Evolutionary conservation across 805 yeast species (phyloP).

Genomic region (Komagataella kurtzmanii): DNA sequence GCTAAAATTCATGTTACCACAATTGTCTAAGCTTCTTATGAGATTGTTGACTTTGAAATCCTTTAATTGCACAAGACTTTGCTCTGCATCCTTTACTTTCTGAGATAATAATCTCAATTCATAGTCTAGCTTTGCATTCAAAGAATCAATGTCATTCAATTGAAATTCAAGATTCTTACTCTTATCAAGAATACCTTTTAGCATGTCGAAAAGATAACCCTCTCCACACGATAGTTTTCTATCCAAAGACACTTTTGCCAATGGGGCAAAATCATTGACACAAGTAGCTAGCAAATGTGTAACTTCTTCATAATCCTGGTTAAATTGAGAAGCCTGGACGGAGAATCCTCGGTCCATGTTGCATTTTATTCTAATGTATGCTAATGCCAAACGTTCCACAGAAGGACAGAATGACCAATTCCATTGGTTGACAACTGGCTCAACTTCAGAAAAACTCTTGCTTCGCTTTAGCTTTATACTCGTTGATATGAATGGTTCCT

Average conservation of each 20-base stretch:
- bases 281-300: not conserved
- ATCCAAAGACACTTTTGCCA: constrained; percentile 7
- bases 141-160: constrained; percentile 35
- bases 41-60: constrained; percentile 29
- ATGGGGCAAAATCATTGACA: constrained; percentile 3
- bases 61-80: constrained; percentile 23
- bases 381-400: constrained; percentile 13
- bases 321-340: constrained; percentile 10
- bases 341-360: constrained; percentile 8
- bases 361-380: constrained; percentile 10
- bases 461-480: constrained; percentile 12
- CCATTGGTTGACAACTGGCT: constrained; percentile 9
- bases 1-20: constrained; percentile 9
- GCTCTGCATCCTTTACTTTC: constrained; percentile 57
- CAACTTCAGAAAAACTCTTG: constrained; percentile 23
- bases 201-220: not conserved
- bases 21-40: constrained; percentile 19
- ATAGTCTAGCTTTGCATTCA: constrained; percentile 49
- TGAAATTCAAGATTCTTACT: constrained; percentile 20
- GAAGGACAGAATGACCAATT: constrained; percentile 7
- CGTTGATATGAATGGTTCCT: not conserved
- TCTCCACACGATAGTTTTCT: not conserved
- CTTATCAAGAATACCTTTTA: not conserved
- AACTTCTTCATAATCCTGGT: constrained; percentile 10
- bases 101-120: constrained; percentile 46